Percentiles rank a stretch among this genome's conserved stretches.
Evolutionary conservation across 441 rosid species (phyloP).

Genomic region (Oxalis stricta): DNA sequence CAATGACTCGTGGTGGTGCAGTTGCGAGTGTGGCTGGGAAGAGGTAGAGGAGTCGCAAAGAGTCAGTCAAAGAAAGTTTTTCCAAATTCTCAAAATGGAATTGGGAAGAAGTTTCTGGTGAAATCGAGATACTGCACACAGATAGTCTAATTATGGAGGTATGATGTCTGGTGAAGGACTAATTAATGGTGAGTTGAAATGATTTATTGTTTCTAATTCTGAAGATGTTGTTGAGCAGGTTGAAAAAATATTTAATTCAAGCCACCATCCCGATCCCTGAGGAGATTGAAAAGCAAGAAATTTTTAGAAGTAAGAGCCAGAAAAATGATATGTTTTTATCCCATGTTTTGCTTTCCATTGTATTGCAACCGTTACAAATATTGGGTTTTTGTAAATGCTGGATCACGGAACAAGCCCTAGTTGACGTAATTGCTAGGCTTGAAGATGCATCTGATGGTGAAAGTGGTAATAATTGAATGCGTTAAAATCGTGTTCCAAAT

Average conservation of each 20-base stretch:
- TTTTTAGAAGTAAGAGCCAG: constrained; percentile 48
- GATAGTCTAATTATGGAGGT: constrained; percentile 90
- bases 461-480: constrained; percentile 85
- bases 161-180: constrained; percentile 7
- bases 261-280: constrained; percentile 60
- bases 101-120: constrained; percentile 64
- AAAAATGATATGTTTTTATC: neutral
- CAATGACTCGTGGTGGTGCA: constrained; percentile 54
- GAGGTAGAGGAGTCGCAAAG: constrained; percentile 68
- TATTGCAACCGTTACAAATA: neutral
- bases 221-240: constrained; percentile 37
- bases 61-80: constrained; percentile 42
- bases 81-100: constrained; percentile 55
- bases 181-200: neutral
- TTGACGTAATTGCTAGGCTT: constrained; percentile 82
- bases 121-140: constrained; percentile 83
- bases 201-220: constrained; percentile 5
- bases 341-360: neutral
- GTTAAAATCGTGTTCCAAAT: constrained; percentile 25
- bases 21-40: constrained; percentile 44
- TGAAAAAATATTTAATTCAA: constrained; percentile 68
- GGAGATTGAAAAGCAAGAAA: constrained; percentile 89
- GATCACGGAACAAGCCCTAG: constrained; percentile 89
- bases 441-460: constrained; percentile 96
- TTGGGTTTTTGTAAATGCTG: constrained; percentile 24